These are phyloP conservation scores for Cyclospora cayetanensis DNA, from an alignment of 169 alveolate genomes.

Conservation along the genomic window DNA sequence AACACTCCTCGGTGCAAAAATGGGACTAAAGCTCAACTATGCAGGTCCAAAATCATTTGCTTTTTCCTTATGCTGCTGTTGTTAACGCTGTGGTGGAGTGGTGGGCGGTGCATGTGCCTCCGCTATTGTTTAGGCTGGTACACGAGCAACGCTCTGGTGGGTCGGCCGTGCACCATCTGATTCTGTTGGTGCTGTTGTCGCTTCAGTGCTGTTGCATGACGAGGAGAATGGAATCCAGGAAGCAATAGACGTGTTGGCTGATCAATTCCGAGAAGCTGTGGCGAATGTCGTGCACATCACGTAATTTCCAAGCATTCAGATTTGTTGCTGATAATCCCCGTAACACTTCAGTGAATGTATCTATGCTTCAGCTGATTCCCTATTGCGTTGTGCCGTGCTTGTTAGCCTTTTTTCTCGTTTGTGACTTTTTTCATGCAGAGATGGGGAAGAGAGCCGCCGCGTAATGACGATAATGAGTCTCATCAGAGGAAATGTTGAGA, in stretches of 20 bases:
- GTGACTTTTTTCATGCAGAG: neutral
- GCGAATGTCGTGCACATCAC: neutral
- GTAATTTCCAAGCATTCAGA: neutral
- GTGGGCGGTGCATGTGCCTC: neutral
- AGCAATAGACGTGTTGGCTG: neutral
- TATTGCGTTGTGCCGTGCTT: no score
- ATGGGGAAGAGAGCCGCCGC: neutral
- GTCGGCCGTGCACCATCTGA: neutral
- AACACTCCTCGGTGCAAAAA: no score
- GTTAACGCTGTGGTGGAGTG: neutral
- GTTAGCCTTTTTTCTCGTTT: no score
- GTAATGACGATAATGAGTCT: constrained; percentile 14
- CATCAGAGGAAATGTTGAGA: neutral
- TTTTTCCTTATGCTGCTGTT: neutral
- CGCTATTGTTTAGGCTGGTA: neutral
- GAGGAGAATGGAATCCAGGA: neutral
- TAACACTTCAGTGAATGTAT: neutral
- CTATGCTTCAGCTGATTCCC: no score
- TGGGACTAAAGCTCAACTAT: neutral
- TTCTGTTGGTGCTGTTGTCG: constrained; percentile 6
- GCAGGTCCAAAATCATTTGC: no score
- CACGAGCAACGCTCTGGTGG: neutral
- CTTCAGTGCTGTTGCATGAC: constrained; percentile 24
- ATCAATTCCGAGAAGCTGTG: neutral
- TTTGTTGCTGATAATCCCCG: neutral